Conservation (phyloP, 129 eudicot genomes). For the carrot (Daucus carota) region DNA sequence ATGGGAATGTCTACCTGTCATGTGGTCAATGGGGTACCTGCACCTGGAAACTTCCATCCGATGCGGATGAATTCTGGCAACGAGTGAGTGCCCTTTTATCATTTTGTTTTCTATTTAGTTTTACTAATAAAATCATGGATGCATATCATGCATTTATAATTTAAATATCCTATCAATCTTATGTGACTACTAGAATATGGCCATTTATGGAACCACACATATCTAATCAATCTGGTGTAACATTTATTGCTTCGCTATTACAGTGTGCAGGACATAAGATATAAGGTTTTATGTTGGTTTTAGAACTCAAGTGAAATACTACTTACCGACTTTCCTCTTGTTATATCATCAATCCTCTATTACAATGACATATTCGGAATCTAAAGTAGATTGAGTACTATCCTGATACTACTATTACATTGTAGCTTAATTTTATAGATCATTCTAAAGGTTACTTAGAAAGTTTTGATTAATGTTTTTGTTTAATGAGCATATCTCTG, state of each 20-base stretch:
- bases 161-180: not conserved
- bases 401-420: not conserved
- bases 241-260: not conserved
- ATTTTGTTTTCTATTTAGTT: not conserved
- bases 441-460: not conserved
- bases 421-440: not conserved
- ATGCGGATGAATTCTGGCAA: constrained; percentile 89
- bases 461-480: not conserved
- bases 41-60: constrained; percentile 71
- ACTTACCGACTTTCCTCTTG: not conserved
- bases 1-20: constrained; percentile 88
- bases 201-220: not conserved
- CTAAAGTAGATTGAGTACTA: not conserved
- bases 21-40: constrained; percentile 96
- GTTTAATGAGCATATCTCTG: not conserved
- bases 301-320: not conserved
- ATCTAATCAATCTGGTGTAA: not conserved
- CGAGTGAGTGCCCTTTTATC: constrained; percentile 35
- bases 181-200: not conserved
- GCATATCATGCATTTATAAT: not conserved
- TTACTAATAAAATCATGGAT: not conserved
- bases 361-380: too few species aligned
- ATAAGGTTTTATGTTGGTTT: not conserved
- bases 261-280: not conserved
- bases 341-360: too few species aligned